Evolutionary conservation across 139 green algal species (phyloP), one percentile per base, ranked within the genome.

Genomic region (Picochlorum sp.): DNA sequence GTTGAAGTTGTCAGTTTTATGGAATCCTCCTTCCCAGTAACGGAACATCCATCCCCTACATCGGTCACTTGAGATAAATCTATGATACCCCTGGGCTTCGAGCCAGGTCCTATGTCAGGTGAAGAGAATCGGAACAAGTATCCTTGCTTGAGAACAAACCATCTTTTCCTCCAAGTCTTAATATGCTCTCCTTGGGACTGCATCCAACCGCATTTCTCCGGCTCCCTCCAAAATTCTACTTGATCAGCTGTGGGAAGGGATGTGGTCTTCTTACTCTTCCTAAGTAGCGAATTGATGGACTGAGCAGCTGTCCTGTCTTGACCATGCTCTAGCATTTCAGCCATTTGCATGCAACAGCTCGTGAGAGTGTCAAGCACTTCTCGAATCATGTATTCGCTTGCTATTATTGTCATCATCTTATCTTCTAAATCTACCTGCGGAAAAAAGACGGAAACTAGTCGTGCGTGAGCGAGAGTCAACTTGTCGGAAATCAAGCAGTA

Each of bases 141-240:
- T 25, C 84, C 84, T 59, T 73, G 59, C 68, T 96, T 96, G 22
- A 96, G 76, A n/a, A 96, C 78, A 55, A 94, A 93, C 85, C 85
- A 96, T 58, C 88, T 78, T 45, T 84, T 81, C 53, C 88, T 76
- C 88, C 88, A 96, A 4, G 72, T 89, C 54, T 85, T 85, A 50
- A 95, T 76, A 33, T 85, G 61, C 16, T 96, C 88, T 13, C 84
- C 83, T 58, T 96, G 88, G 16, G 66, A 87, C 50, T 89, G 74
- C 68, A 96, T 75, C 86, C 86, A 96, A 18, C 88, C 88, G 1
- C 65, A 69, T 74, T 93, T 94, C 36, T 95, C 88, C 0, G 88
- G 60, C 12, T 51, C 36, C 14, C 62, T 58, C 88, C 88, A 96
- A 61, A 90, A 96, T 64, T 93, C 84, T 14, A 95, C 84, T 18